These are phyloP conservation scores for Lichtheimia ramosa DNA, from an alignment of 371 early-diverging fungal genomes.

Conservation along the genomic window DNA sequence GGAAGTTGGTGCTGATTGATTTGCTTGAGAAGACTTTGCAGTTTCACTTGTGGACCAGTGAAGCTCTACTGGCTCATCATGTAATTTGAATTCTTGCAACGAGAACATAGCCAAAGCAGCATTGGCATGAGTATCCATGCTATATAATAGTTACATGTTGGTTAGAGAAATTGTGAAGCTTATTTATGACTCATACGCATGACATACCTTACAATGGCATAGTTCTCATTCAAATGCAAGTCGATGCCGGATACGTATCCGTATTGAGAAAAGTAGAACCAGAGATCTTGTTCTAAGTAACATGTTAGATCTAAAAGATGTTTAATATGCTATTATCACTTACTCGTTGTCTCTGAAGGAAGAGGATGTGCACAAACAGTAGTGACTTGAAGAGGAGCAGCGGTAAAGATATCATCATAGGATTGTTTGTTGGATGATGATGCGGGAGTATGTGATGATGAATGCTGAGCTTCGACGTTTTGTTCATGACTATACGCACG, in stretches of 20 bases:
- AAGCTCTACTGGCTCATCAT: not conserved
- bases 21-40: too few species aligned
- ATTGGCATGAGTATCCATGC: constrained; percentile 79
- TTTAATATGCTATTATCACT: constrained; percentile 5
- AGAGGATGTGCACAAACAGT: constrained; percentile 85
- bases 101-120: constrained; percentile 75
- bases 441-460: not conserved
- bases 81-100: constrained; percentile 1
- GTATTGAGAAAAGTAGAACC: constrained; percentile 70
- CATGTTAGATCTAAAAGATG: not conserved
- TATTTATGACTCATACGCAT: not conserved
- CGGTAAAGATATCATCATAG: constrained; percentile 68
- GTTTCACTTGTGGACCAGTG: too few species aligned
- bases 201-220: constrained; percentile 74
- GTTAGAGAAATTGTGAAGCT: too few species aligned
- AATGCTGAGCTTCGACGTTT: too few species aligned
- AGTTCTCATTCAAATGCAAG: constrained; percentile 79
- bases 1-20: too few species aligned
- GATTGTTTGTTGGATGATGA: constrained; percentile 15
- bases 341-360: constrained; percentile 67
- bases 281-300: constrained; percentile 31
- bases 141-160: constrained; percentile 8
- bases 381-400: constrained; percentile 75
- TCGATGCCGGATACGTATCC: constrained; percentile 75
- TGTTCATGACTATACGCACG: too few species aligned